phyloP scores from a whole-genome alignment of 2,329 filamentous ascomycete genomes.

The Curvularia hawaiiensis region DNA sequence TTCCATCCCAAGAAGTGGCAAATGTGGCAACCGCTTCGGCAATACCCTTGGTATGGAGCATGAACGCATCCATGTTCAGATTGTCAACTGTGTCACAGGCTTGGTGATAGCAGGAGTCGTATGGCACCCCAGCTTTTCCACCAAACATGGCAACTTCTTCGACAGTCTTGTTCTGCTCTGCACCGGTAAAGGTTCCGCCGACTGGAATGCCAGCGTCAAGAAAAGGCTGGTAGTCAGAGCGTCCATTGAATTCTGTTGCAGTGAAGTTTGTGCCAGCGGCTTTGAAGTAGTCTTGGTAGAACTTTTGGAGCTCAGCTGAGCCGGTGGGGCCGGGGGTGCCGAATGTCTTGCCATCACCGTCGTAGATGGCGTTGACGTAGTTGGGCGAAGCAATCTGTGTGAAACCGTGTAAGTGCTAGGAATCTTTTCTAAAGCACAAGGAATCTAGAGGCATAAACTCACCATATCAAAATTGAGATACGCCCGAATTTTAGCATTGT shows the following conservation, averaged over 20 bases:
- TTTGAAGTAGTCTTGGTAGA: conserved; percentile 43
- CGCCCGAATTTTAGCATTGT: conserved; percentile 43
- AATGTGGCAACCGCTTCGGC: background rate
- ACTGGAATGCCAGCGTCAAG: conserved; percentile 43
- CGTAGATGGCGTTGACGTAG: conserved; percentile 45
- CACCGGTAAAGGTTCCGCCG: conserved; percentile 47
- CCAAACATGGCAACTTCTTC: conserved; percentile 44
- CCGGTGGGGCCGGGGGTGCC: conserved; percentile 41
- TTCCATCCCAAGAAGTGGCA: background rate
- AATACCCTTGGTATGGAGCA: background rate
- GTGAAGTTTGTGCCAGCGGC: conserved; percentile 35
- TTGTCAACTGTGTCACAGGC: background rate
- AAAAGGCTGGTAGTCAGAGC: conserved; percentile 48
- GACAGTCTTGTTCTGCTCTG: conserved; percentile 46
- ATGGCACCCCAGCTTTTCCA: conserved; percentile 18
- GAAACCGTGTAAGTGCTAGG: background rate
- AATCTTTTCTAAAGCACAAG: background rate
- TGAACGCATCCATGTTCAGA: conserved; percentile 1
- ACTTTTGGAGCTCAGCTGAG: conserved; percentile 38
- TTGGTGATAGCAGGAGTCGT: background rate
- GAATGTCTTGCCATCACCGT: conserved; percentile 44
- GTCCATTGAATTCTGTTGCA: conserved; percentile 44
- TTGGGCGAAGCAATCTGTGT: conserved; percentile 43
- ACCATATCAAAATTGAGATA: conserved; percentile 52
- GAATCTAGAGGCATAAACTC: background rate